These are phyloP conservation scores for Ambispora gerdemannii DNA, from an alignment of 192 early-diverging fungal species.

Conservation along the genomic window DNA sequence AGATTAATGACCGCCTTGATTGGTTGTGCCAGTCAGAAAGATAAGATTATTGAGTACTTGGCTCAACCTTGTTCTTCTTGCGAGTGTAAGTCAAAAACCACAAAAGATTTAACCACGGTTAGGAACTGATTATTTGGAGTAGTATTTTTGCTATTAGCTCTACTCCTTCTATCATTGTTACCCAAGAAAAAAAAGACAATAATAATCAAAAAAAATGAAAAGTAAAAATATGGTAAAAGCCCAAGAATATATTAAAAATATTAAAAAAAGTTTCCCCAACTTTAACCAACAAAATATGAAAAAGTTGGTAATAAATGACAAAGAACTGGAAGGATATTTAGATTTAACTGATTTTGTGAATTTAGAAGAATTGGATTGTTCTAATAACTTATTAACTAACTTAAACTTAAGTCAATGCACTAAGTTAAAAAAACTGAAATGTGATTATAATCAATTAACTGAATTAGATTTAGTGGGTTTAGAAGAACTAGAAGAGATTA, in stretches of 20 bases:
- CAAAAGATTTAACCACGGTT: not conserved
- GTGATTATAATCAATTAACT: conserved; percentile 13
- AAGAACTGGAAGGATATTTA: not conserved
- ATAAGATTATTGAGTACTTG: conserved; percentile 1
- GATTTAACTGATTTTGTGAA: not conserved
- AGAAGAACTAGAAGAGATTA: not conserved
- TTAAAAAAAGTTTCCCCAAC: not conserved
- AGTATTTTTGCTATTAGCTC: not conserved
- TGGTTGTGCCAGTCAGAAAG: not conserved
- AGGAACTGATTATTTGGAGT: conserved; percentile 7
- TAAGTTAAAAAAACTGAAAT: not conserved
- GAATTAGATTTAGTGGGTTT: not conserved
- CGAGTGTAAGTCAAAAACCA: not conserved
- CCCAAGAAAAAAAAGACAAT: too few species aligned
- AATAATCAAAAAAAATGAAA: too few species aligned
- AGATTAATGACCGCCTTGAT: not conserved
- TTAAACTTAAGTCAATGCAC: not conserved
- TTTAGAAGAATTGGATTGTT: conserved; percentile 9
- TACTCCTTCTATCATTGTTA: not conserved
- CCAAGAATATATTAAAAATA: conserved; percentile 8
- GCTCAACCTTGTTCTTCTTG: not conserved
- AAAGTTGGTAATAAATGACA: not conserved
- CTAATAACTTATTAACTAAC: not conserved
- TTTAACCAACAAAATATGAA: not conserved
- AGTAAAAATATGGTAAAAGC: conserved; percentile 9